These are phyloP conservation scores for Waltergamsia citrina DNA, from an alignment of 2,329 filamentous ascomycete genomes.

Conservation along the genomic window DNA sequence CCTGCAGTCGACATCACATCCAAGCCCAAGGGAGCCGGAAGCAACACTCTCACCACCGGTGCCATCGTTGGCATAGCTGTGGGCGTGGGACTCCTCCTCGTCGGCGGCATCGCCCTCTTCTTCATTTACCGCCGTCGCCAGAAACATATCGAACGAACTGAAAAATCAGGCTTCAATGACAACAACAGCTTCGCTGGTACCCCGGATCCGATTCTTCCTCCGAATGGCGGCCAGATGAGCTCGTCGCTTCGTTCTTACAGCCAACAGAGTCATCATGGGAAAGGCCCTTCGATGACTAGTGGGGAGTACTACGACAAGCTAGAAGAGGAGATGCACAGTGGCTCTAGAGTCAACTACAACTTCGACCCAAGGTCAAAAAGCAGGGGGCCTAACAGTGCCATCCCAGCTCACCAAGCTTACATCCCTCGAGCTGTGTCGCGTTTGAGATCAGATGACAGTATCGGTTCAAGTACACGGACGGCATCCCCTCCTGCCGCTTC, in stretches of 20 bases:
- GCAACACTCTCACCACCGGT: slow-evolving; percentile 29
- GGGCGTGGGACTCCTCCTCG: slow-evolving; percentile 30
- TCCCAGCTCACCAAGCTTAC: slow-evolving; percentile 41
- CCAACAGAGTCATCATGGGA: slow-evolving; percentile 8
- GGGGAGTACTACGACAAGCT: slow-evolving; percentile 30
- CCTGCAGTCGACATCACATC: slow-evolving; percentile 14
- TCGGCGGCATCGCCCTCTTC: slow-evolving; percentile 33
- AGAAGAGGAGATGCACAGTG: slow-evolving; percentile 17
- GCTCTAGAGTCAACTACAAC: slow-evolving; percentile 12
- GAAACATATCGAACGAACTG: slow-evolving; percentile 17
- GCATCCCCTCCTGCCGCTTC: background rate
- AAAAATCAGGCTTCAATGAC: slow-evolving; percentile 10
- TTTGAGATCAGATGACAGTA: background rate
- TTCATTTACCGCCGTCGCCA: slow-evolving; percentile 37
- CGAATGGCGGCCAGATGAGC: slow-evolving; percentile 16
- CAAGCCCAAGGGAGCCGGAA: slow-evolving; percentile 13
- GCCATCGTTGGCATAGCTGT: slow-evolving; percentile 45
- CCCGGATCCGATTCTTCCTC: slow-evolving; percentile 10
- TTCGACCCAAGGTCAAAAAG: slow-evolving; percentile 14
- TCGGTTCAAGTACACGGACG: background rate
- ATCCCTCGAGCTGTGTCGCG: slow-evolving; percentile 22
- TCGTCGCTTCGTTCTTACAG: slow-evolving; percentile 11
- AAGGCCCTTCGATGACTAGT: slow-evolving; percentile 17
- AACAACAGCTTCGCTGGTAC: slow-evolving; percentile 8
- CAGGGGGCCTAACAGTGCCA: slow-evolving; percentile 14